phyloP scores from a whole-genome alignment of 352 stramenopile genomes.

The Thalassiosira livingstoniorum region DNA sequence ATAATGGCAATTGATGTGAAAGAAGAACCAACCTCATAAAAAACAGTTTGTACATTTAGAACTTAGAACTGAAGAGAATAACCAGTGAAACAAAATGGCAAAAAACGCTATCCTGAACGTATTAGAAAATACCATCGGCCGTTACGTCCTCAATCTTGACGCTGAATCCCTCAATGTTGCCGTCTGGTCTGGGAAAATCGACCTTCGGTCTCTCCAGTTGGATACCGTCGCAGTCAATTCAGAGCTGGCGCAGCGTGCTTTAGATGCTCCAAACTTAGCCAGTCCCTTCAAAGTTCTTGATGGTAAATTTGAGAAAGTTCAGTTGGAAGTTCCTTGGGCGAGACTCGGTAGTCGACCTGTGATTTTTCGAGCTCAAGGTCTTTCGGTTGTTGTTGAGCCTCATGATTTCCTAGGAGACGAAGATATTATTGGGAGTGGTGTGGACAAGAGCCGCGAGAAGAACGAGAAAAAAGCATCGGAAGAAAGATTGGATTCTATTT shows the following conservation, averaged over 20 bases:
- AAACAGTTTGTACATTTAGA: no score
- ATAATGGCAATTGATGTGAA: no score
- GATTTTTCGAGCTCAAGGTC: slow-evolving; percentile 73
- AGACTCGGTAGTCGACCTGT: slow-evolving; percentile 73
- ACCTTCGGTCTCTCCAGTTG: slow-evolving; percentile 78
- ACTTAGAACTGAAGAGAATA: no score
- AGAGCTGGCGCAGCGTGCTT: slow-evolving; percentile 70
- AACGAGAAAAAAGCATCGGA: slow-evolving; percentile 17
- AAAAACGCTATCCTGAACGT: slow-evolving; percentile 85
- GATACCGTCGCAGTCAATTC: slow-evolving; percentile 79
- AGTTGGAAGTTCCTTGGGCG: slow-evolving; percentile 84
- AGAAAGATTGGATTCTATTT: slow-evolving; percentile 61
- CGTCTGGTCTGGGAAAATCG: slow-evolving; percentile 84
- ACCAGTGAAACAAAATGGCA: slow-evolving; percentile 66
- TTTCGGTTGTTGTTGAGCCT: slow-evolving; percentile 74
- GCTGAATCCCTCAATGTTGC: slow-evolving; percentile 81
- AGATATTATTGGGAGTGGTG: slow-evolving; percentile 2
- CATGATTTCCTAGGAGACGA: slow-evolving; percentile 67
- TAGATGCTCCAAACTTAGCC: slow-evolving; percentile 79
- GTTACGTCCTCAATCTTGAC: slow-evolving; percentile 86
- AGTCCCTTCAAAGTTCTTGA: slow-evolving; percentile 71
- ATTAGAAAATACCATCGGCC: slow-evolving; percentile 84
- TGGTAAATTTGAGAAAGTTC: slow-evolving; percentile 77
- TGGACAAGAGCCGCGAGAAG: not conserved
- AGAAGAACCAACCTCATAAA: no score